Percentiles rank a stretch among this genome's conserved stretches.
Conservation (phyloP, 495 filamentous ascomycete species). For the Lophiotrema nucula region DNA sequence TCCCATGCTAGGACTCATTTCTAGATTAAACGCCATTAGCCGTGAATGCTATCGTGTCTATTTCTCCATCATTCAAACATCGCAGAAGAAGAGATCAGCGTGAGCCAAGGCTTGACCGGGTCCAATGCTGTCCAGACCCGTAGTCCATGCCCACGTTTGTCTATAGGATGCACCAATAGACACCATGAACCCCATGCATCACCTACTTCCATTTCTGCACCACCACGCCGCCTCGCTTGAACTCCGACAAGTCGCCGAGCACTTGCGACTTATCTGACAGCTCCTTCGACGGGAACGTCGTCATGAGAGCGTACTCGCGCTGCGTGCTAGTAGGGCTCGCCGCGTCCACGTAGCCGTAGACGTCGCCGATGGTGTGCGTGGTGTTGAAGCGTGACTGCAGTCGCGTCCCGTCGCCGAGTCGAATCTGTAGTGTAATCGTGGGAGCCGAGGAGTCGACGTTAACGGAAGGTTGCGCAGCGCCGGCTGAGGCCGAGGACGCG, state of each 20-base stretch:
- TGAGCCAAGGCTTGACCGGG: no score
- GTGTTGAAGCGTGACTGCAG: conserved; percentile 89
- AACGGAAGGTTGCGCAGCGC: conserved; percentile 44
- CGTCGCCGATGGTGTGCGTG: conserved; percentile 82
- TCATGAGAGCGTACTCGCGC: conserved; percentile 79
- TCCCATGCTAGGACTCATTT: no score
- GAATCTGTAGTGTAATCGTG: conserved; percentile 75
- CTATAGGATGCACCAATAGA: conserved; percentile 20
- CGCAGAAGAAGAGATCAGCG: no score
- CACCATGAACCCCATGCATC: conserved; percentile 5
- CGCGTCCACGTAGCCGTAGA: conserved; percentile 79
- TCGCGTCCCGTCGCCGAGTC: conserved; percentile 85
- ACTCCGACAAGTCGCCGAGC: conserved; percentile 76
- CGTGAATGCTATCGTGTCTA: no score
- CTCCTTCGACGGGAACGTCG: conserved; percentile 95
- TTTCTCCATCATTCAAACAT: no score
- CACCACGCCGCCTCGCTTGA: conserved; percentile 78
- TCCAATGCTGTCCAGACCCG: no score
- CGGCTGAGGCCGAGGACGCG: conserved; percentile 34
- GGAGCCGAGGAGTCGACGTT: conserved; percentile 75
- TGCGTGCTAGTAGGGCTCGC: conserved; percentile 58
- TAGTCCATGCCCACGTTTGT: no score
- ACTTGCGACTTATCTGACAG: conserved; percentile 67
- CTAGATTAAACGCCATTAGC: no score
- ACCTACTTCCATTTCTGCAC: conserved; percentile 76